phyloP scores from a whole-genome alignment of 164 flowering plant species.

The Umbellularia californica region DNA sequence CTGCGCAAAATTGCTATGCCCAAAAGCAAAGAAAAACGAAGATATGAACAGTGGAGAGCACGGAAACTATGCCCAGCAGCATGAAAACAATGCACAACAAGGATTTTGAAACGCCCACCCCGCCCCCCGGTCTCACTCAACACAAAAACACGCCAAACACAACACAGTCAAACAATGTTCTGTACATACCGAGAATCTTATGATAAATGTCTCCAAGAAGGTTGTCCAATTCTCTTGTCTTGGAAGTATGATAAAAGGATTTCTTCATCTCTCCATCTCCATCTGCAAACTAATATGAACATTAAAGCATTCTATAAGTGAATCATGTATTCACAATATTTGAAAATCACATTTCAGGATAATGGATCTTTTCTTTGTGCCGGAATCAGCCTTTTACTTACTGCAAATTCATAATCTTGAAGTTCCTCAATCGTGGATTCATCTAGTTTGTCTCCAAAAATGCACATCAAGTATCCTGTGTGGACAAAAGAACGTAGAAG shows the following conservation, averaged over 20 bases:
- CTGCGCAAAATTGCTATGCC: no score
- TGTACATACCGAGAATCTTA: conserved; percentile 69
- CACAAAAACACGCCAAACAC: neutral
- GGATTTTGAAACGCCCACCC: neutral
- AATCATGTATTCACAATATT: no score
- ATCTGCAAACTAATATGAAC: conserved; percentile 59
- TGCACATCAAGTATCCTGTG: conserved; percentile 84
- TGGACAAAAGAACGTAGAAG: neutral
- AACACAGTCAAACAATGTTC: neutral
- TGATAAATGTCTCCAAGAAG: conserved; percentile 92
- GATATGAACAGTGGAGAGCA: no score
- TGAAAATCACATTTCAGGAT: no score
- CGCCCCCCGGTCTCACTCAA: neutral
- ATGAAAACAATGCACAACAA: no score
- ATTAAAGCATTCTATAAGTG: no score
- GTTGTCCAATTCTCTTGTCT: conserved; percentile 84
- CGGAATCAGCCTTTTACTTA: conserved; percentile 29
- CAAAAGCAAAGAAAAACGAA: no score
- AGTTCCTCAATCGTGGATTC: conserved; percentile 45
- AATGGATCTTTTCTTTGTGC: no score
- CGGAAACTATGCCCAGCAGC: no score
- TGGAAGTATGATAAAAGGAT: conserved; percentile 75
- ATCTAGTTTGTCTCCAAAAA: conserved; percentile 67
- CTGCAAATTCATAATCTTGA: conserved; percentile 80
- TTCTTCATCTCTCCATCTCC: conserved; percentile 56